Conservation (phyloP, 306 rosid species). For the Cucurbita moschata region DNA sequence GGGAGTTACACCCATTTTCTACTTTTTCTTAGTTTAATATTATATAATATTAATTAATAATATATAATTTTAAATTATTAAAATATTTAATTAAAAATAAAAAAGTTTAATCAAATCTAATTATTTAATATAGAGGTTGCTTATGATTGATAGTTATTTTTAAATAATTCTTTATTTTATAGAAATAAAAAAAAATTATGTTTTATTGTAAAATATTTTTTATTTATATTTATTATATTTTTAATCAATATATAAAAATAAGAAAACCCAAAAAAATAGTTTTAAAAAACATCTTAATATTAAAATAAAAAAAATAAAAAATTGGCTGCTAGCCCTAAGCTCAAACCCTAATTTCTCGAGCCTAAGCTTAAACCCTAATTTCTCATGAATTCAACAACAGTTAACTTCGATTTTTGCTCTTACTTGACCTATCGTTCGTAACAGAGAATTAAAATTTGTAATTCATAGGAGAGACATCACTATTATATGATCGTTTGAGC, state of each 20-base stretch:
- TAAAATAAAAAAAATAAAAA: too few species aligned
- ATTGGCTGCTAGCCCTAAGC: too few species aligned
- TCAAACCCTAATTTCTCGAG: background rate
- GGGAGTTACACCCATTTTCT: background rate
- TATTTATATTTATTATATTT: background rate
- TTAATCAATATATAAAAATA: background rate
- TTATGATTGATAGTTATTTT: background rate
- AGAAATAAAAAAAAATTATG: too few species aligned
- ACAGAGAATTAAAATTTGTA: too few species aligned
- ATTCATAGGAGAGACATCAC: too few species aligned
- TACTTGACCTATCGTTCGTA: too few species aligned
- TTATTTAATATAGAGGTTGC: background rate
- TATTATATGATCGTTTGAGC: too few species aligned
- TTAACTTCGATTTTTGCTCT: too few species aligned
- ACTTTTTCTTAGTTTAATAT: background rate
- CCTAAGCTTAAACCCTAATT: too few species aligned
- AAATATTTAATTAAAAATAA: too few species aligned
- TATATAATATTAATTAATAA: background rate
- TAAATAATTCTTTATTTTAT: background rate
- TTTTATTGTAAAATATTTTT: background rate
- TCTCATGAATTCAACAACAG: too few species aligned
- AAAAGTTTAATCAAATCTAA: background rate
- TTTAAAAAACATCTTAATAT: background rate
- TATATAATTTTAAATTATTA: too few species aligned
- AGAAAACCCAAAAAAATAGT: background rate